Evolutionary conservation across 305 asterid genomes (phyloP), one percentile per base, ranked within the genome.

Genomic region (Fraxinus sp.): DNA sequence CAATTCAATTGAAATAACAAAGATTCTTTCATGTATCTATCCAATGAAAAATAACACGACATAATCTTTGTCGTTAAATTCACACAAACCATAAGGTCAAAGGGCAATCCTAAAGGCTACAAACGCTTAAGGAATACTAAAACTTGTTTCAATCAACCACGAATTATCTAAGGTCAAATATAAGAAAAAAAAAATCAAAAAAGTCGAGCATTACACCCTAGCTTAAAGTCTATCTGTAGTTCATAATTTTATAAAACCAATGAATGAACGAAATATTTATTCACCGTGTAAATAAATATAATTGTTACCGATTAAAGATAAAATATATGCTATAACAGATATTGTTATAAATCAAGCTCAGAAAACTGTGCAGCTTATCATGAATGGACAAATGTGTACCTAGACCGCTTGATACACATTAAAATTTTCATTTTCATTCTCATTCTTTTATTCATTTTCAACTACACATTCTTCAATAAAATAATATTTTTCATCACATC

Each of bases 191-290:
- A 5, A 2, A 28, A n/a, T 46, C 57, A 9, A 44, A 39, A 30
- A 59, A 39, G 30, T 46, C 3, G 20, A 46, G 59, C 18, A 46
- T 46, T 28, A 71, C 24, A 32, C 2, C 62, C 62, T 46, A 37
- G 18, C 76, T 76, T 49, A 79, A 73, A 80, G 73, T 80, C 81
- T 78, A 86, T 77, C 79, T 78, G 86, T 80, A 78, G 83, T 77
- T 83, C 78, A 49, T 57, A 74, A 39, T 62, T 73, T n/a, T 83
- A 64, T 81, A 84, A 74, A 75, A 83, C 41, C 78, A 79, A 81
- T 72, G 75, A 81, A 24, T 9, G 26, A 72, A 33, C 36, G 44
- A 52, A 64, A 78, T 20, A 20, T 44, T 76, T 79, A 79, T 84
- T 84, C 87, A 57, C 52, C 80, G 75, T 0, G 77, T 73, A 59